Base-by-base conservation (phyloP, 2,329 filamentous ascomycete genomes). In the Sclerotinia sclerotiorum region DNA sequence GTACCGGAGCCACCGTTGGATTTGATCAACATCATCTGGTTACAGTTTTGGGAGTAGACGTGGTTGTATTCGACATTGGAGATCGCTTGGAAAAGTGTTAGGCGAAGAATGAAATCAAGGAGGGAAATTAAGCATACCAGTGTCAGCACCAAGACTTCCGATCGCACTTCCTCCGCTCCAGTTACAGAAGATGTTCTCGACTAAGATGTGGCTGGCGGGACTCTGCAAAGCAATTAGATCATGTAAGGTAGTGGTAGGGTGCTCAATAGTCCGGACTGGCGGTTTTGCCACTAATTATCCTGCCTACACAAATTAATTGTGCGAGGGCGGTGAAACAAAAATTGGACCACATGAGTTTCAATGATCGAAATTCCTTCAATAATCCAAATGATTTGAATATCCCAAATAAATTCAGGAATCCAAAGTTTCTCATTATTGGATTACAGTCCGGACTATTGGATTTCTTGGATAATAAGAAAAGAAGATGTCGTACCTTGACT, bases 21-120 rank as follows among this genome's bases (percentile, higher is more conserved):
- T 77, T 88, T 88, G 79, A 88, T 83, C 84, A 86, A 84, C 78
- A 84, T 82, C 85, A 87, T 88, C 73, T 88, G 84, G 79, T 88
- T 88, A 17, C 82, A 84, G 15, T 81, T 79, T 78, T 81, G 82
- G 46, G 85, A 87, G 79, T 88, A 88, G 70, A 88, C 73, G 74
- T 88, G 86, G 74, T 80, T 79, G 78, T 88, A 88, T 29, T 79
- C 76, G 69, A 88, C 80, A 69, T 85, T 77, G 54, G 81, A 82
- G 75, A 88, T 83, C 69, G 82, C 72, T 73, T 52, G n/a, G 13
- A 49, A 46, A 17, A 24, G 21, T 24, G 42, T 64, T 24, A 67
- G 27, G n/a, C 7, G 4, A 19, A 39, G 29, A 35, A 46, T 15
- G 7, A 29, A 39, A 17, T 21, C 11, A 21, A 63, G 17, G 11